These are phyloP conservation scores for Mortierella sp. DNA, from an alignment of 371 early-diverging fungal species.

Conservation along the genomic window DNA sequence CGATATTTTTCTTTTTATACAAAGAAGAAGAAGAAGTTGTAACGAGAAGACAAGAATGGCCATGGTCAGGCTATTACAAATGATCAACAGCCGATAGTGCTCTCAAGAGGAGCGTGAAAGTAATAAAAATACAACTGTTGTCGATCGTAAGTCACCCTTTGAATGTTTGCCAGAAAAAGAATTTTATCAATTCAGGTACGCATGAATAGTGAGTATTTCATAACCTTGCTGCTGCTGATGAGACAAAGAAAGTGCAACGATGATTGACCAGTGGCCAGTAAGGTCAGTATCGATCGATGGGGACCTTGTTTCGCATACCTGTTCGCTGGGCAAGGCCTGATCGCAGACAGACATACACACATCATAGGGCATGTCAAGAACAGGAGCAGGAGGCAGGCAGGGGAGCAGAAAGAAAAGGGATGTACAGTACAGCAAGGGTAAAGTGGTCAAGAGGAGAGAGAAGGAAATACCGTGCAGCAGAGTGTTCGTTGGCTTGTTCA, in stretches of 20 bases:
- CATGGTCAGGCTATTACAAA: neutral
- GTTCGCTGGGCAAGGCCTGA: neutral
- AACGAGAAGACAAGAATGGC: too few species aligned
- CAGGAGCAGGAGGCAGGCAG: neutral
- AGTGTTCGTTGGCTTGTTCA: neutral
- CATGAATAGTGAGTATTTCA: too few species aligned
- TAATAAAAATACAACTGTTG: neutral
- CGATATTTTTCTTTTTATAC: neutral
- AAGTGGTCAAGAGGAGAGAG: neutral
- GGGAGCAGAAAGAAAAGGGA: neutral
- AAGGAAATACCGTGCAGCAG: neutral
- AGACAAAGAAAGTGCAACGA: neutral
- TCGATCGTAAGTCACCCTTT: constrained; percentile 3
- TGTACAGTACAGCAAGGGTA: too few species aligned
- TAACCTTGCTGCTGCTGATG: neutral
- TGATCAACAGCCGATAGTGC: neutral
- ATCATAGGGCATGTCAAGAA: neutral
- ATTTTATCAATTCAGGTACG: neutral
- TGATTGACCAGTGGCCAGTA: too few species aligned
- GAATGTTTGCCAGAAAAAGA: neutral
- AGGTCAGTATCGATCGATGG: too few species aligned
- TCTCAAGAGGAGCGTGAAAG: constrained; percentile 14
- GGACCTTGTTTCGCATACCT: too few species aligned
- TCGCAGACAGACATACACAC: neutral
- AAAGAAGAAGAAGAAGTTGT: neutral